A percentile compares a stretch with the other conserved stretches of the same genome.
These are phyloP conservation scores for Casuarina glauca DNA, from an alignment of 306 rosid genomes.

Conservation along the genomic window DNA sequence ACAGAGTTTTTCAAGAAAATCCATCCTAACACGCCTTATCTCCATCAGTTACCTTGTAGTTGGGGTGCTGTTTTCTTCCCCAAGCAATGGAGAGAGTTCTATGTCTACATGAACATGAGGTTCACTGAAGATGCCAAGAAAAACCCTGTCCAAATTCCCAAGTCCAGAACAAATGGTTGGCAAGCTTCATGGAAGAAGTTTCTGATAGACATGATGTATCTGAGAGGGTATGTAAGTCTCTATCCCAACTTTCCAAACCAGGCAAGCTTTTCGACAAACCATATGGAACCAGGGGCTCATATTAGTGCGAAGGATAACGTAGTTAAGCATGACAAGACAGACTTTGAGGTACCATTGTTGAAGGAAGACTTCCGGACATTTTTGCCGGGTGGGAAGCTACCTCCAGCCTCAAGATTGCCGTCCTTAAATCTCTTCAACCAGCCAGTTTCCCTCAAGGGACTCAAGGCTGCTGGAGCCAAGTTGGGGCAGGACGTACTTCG, in stretches of 20 bases:
- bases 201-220: slow-evolving; percentile 96
- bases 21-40: slow-evolving; percentile 90
- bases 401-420: slow-evolving; percentile 77
- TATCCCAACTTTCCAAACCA: slow-evolving; percentile 93
- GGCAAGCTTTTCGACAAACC: slow-evolving; percentile 92
- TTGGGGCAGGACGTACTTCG: slow-evolving; percentile 83
- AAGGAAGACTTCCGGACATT: slow-evolving; percentile 60
- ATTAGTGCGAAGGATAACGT: slow-evolving; percentile 84
- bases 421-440: slow-evolving; percentile 85
- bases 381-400: slow-evolving; percentile 70
- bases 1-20: slow-evolving; percentile 68
- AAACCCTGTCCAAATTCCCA: slow-evolving; percentile 93
- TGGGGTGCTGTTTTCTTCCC: slow-evolving; percentile 99
- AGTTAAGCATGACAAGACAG: slow-evolving; percentile 70
- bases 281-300: slow-evolving; percentile 99
- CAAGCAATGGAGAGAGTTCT: slow-evolving; percentile 96
- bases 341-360: slow-evolving; percentile 89
- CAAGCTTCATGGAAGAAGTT: slow-evolving; percentile 99
- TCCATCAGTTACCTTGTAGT: slow-evolving; percentile 91
- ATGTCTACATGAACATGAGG: slow-evolving; percentile 91
- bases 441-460: slow-evolving; percentile 79
- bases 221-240: slow-evolving; percentile 88
- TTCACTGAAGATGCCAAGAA: slow-evolving; percentile 78
- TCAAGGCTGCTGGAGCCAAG: slow-evolving; percentile 89
- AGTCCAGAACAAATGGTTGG: slow-evolving; percentile 95